Percentiles rank a stretch among this genome's conserved stretches.
Evolutionary conservation across 2,329 filamentous ascomycete genomes (phyloP).

Genomic region (Aspergillus tanneri): DNA sequence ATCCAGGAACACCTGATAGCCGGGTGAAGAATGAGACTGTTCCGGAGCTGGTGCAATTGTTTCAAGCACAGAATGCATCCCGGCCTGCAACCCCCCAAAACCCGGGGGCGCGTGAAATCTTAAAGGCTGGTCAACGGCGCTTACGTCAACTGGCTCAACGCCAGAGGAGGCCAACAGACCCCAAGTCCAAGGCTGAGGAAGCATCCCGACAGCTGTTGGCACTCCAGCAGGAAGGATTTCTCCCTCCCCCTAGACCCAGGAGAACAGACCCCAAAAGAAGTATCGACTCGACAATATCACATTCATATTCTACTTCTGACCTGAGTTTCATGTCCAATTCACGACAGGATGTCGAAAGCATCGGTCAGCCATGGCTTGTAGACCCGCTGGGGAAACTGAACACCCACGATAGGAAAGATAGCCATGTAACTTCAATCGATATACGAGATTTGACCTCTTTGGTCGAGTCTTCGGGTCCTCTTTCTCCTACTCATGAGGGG

Average conservation of each 20-base stretch:
- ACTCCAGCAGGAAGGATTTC: constrained; percentile 33
- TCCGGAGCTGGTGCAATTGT: constrained; percentile 38
- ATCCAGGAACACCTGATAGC: constrained; percentile 15
- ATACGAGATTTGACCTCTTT: constrained; percentile 35
- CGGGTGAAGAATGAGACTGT: constrained; percentile 32
- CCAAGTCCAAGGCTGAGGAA: constrained; percentile 27
- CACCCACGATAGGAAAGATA: constrained; percentile 17
- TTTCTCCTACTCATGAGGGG: constrained; percentile 25
- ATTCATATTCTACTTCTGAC: constrained; percentile 12
- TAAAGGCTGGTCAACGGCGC: constrained; percentile 36
- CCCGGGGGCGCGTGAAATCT: constrained; percentile 28
- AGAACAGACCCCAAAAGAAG: constrained; percentile 25
- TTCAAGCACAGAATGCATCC: constrained; percentile 31
- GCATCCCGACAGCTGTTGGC: constrained; percentile 29
- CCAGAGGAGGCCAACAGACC: constrained; percentile 27
- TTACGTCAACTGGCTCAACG: constrained; percentile 36
- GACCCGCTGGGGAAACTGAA: constrained; percentile 24
- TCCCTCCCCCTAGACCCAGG: constrained; percentile 20
- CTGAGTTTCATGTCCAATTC: constrained; percentile 31
- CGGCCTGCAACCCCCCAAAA: constrained; percentile 20
- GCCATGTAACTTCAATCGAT: constrained; percentile 29
- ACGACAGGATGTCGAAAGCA: constrained; percentile 37
- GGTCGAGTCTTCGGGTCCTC: constrained; percentile 33
- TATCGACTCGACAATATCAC: constrained; percentile 21
- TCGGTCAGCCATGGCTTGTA: constrained; percentile 40